These are phyloP conservation scores for Melampsora occidentalis DNA, from an alignment of 1,284 basidiomycete species.

Conservation along the genomic window DNA sequence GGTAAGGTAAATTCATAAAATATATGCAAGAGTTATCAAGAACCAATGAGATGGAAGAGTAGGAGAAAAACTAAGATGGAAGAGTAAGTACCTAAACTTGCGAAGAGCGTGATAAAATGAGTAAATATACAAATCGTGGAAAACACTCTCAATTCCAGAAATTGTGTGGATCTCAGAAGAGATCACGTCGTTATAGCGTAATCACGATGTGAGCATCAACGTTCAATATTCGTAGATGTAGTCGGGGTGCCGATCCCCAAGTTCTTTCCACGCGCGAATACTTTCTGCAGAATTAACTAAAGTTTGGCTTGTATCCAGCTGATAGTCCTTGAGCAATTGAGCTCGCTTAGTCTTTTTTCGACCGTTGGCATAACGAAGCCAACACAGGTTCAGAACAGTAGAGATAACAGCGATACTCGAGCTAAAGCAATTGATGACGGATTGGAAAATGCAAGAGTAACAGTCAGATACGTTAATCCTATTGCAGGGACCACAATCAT, in stretches of 20 bases:
- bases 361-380: conserved; percentile 16
- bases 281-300: not conserved
- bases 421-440: not conserved
- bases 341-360: conserved; percentile 10
- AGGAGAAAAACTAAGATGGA: too few relatives aligned
- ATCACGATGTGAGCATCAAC: too few relatives aligned
- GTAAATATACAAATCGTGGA: too few relatives aligned
- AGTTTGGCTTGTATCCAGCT: not conserved
- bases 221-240: conserved; percentile 33
- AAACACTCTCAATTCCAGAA: too few relatives aligned
- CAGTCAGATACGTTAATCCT: not conserved
- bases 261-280: conserved; percentile 11
- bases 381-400: conserved; percentile 17
- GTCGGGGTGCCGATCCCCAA: conserved; percentile 38
- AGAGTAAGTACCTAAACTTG: too few relatives aligned
- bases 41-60: too few relatives aligned
- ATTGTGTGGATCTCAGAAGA: too few relatives aligned
- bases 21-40: too few relatives aligned
- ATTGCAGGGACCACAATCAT: too few relatives aligned
- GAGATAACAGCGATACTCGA: conserved; percentile 10
- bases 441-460: not conserved
- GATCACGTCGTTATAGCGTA: too few relatives aligned
- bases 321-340: conserved; percentile 17
- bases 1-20: too few relatives aligned
- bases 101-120: too few relatives aligned